Conservation (phyloP, 2,329 filamentous ascomycete genomes). For the Elsinoe australis region DNA sequence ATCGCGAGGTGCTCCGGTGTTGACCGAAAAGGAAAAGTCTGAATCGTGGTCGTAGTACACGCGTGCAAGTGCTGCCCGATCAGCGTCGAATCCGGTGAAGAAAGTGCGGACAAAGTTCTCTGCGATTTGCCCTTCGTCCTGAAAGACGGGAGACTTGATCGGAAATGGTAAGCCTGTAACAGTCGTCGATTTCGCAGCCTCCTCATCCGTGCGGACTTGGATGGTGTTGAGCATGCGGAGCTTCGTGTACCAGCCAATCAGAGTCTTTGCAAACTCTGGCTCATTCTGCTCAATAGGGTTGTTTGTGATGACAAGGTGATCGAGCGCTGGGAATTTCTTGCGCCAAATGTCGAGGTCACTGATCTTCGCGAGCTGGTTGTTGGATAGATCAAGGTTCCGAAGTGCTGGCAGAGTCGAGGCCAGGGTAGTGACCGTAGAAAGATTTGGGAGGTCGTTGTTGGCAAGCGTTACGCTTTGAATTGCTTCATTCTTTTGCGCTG, state of each 20-base stretch:
- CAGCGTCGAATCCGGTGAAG: slow-evolving; percentile 63
- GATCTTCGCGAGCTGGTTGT: slow-evolving; percentile 66
- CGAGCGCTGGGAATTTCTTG: slow-evolving; percentile 66
- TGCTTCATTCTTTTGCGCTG: slow-evolving; percentile 64
- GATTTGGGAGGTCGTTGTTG: slow-evolving; percentile 67
- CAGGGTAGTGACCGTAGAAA: slow-evolving; percentile 64
- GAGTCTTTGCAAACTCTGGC: slow-evolving; percentile 53
- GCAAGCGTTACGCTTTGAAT: slow-evolving; percentile 76
- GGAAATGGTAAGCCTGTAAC: slow-evolving; percentile 52
- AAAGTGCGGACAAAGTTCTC: slow-evolving; percentile 69
- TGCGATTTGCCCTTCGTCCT: slow-evolving; percentile 66
- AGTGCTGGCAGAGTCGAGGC: slow-evolving; percentile 75
- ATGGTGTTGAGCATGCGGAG: slow-evolving; percentile 68
- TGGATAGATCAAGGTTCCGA: slow-evolving; percentile 79
- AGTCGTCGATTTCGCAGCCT: slow-evolving; percentile 52
- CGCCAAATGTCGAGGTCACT: slow-evolving; percentile 67
- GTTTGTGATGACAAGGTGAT: slow-evolving; percentile 69
- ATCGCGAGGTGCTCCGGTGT: slow-evolving; percentile 51
- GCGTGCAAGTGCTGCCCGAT: slow-evolving; percentile 55
- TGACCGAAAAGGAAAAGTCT: slow-evolving; percentile 67
- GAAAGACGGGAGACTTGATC: slow-evolving; percentile 59
- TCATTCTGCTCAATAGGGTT: slow-evolving; percentile 58
- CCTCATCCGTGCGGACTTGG: slow-evolving; percentile 64
- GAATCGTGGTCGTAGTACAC: slow-evolving; percentile 70
- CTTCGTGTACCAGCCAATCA: slow-evolving; percentile 76